Base-by-base conservation (phyloP, 768 basidiomycete genomes). In the Hericium coralloides region DNA sequence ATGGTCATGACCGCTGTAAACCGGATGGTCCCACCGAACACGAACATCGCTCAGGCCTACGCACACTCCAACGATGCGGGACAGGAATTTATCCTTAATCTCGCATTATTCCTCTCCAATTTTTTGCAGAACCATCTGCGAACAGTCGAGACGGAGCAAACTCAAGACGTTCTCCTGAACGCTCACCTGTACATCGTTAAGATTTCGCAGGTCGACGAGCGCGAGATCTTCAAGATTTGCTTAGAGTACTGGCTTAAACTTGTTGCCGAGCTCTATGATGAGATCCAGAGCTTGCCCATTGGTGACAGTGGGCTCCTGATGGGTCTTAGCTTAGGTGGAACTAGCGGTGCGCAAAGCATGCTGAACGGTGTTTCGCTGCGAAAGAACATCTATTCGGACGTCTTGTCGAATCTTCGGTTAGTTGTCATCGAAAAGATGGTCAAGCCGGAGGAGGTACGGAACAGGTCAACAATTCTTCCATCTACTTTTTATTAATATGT, bases 371-470 rank as follows among this genome's bases (percentile, higher is more conserved):
- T 89, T 76, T 81, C 87, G 2, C 68, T 95, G 63, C 76, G 97
- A 64, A 95, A 98, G 79, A 92, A 92, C 68, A 89, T 97, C 59
- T 99, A 98, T 68, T 85, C 86, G 59, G 95, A 98, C 63, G 93
- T 99, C 12, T 75, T 99, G 54, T 93, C 89, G 31, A 97, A 99
- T 69, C 69, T 99, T 64, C 82, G 97, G 47, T 72, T 98, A 58
- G 95, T 98, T 48, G 93, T 99, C 66, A 95, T 98, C 64, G 95
- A 98, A 73, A 82, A 92, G 65, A 99, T 99, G 97, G 97, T 98
- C 62, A 99, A 98, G 70, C 97, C 97, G 4, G 97, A 99, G 71
- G 97, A 99, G 82, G 95, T 93, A 59, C 41, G 79, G 69, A 31
- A 7, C 31, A 9, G 31, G 31, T 31, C 2, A 0, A 31, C 17